These are phyloP conservation scores for Trichoderma afroharzianum DNA, from an alignment of 2,329 filamentous ascomycete genomes.

Conservation along the genomic window DNA sequence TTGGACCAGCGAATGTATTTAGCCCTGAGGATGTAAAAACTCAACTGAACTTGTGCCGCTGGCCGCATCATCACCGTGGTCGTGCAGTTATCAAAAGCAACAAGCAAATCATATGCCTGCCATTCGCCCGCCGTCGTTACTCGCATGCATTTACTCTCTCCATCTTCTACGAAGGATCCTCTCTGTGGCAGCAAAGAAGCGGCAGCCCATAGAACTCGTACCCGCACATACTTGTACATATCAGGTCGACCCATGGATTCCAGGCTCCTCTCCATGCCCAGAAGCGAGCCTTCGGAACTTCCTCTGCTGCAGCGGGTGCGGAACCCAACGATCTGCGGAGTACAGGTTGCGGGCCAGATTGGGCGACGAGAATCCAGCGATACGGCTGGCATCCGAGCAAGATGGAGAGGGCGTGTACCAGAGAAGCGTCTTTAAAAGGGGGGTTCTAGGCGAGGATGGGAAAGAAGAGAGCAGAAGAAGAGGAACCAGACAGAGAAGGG, in stretches of 20 bases:
- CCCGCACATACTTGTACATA: neutral
- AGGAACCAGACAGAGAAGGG: neutral
- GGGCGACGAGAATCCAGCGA: neutral
- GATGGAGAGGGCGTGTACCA: neutral
- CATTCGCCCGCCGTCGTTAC: neutral
- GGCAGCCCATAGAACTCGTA: neutral
- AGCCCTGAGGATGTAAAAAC: neutral
- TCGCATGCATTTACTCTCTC: neutral
- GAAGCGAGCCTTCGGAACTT: neutral
- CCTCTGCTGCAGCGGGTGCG: neutral
- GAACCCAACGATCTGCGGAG: slow-evolving; percentile 9
- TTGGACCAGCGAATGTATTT: neutral
- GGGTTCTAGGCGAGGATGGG: neutral
- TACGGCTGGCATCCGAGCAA: slow-evolving; percentile 16
- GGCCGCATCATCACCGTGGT: neutral
- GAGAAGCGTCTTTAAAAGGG: neutral
- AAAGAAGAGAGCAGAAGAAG: neutral
- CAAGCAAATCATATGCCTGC: neutral
- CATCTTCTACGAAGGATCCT: neutral
- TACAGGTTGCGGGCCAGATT: neutral
- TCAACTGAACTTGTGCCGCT: neutral
- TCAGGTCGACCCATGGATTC: neutral
- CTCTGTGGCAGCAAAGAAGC: neutral
- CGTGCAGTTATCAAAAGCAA: neutral
- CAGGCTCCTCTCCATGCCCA: neutral